A percentile compares a stretch with the other conserved stretches of the same genome.
Evolutionary conservation across 371 early-diverging fungal species (phyloP).

Genomic region (Mucor plumbeus): DNA sequence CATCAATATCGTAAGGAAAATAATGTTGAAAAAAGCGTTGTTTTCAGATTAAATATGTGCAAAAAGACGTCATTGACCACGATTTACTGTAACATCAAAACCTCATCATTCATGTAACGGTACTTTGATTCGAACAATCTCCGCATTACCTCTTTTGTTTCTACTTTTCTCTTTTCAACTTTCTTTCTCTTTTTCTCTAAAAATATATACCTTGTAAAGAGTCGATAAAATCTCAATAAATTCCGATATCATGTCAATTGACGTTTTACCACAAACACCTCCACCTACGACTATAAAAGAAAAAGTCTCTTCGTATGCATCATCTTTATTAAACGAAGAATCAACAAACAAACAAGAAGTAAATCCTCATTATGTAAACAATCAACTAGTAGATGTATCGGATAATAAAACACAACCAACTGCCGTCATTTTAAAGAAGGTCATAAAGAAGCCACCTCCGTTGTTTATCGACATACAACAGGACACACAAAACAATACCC

Average conservation of each 20-base stretch:
- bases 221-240: neutral
- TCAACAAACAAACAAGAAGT: conserved; percentile 7
- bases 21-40: neutral
- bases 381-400: neutral
- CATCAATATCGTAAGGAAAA: neutral
- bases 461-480: conserved; percentile 11
- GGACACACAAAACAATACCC: neutral
- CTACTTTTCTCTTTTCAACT: neutral
- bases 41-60: neutral
- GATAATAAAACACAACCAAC: conserved; percentile 13
- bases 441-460: conserved; percentile 9
- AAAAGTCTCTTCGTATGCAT: neutral
- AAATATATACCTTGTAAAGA: neutral
- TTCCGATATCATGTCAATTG: conserved; percentile 9
- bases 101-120: neutral
- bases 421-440: conserved; percentile 2
- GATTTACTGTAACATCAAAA: neutral
- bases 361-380: conserved; percentile 1
- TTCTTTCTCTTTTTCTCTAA: neutral
- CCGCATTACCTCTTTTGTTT: conserved; percentile 9
- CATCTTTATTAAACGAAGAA: neutral
- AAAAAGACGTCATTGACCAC: neutral
- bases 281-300: neutral
- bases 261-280: neutral
- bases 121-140: neutral